Evolutionary conservation across 257 asterid species (phyloP), one percentile per base, ranked within the genome.

Genomic region (Marsdenia floribunda): DNA sequence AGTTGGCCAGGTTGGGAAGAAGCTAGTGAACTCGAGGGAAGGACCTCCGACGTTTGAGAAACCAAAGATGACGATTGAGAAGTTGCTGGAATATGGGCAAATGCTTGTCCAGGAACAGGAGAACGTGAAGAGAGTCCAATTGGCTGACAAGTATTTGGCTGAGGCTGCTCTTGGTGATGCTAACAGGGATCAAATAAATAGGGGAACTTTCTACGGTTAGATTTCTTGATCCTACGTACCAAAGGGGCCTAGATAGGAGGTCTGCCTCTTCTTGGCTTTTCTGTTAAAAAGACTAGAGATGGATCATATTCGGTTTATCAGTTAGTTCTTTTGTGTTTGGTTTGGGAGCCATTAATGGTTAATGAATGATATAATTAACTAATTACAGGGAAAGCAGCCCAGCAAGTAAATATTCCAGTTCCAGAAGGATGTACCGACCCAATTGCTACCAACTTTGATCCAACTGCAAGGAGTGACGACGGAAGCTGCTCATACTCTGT

Each of bases 131-230:
- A 90, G 96, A 80, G 97, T 90, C 68, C 96, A 89, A 77, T 71
- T 89, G 82, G 96, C 96, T 2, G 96, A 90, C 71, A 84, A 46
- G 75, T 91, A 91, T 79, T 10, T 90, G 85, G 80, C 76, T 21
- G 88, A 86, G 79, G 97, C 97, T 53, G 95, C 97, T 15, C 89
- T 91, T 6, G 97, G 96, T 57, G 91, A 91, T 8, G 97, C 97
- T 67, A 91, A 91, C 87, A 82, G 76, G 71, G 97, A 91, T 26
- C 52, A 91, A 35, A 81, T 90, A 14, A 80, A 84, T 0, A 76
- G 80, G 0, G 97, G 97, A 59, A 71, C 76, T 64, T 91, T 81
- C 91, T 91, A 84, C 73, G 85, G 90, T 79, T 70, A 75, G 80
- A 35, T 71, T 68, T 71, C 73, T 79, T 77, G 55, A 19, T 73